These are phyloP conservation scores for Dipodascus geniculatus DNA, from an alignment of 805 yeast species.

Conservation along the genomic window DNA sequence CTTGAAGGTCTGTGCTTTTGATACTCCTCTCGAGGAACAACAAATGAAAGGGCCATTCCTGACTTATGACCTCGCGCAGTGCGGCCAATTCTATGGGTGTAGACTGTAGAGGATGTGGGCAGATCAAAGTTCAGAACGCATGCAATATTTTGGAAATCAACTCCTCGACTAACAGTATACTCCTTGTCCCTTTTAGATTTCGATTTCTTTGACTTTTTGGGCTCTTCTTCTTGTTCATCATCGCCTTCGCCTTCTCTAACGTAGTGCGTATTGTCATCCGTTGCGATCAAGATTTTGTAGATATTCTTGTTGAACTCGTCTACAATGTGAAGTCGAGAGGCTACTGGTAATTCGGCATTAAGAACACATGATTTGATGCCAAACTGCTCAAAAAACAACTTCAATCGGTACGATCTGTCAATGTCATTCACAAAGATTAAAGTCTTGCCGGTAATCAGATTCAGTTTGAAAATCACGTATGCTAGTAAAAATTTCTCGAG, in stretches of 20 bases:
- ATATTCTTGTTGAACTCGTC: constrained; percentile 90
- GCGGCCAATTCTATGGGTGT: constrained; percentile 90
- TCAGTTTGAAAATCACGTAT: constrained; percentile 83
- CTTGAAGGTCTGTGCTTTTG: constrained; percentile 82
- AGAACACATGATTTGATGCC: constrained; percentile 82
- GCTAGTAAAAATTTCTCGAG: constrained; percentile 84
- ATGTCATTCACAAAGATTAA: constrained; percentile 84
- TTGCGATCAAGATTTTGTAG: constrained; percentile 80
- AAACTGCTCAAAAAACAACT: constrained; percentile 85
- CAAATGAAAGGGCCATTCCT: constrained; percentile 91
- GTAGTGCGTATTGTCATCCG: constrained; percentile 60
- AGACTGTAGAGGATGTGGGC: constrained; percentile 80
- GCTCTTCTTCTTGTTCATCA: constrained; percentile 26
- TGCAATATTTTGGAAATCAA: constrained; percentile 90
- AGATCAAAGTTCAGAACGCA: constrained; percentile 93
- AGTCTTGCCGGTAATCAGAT: constrained; percentile 82
- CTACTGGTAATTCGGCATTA: constrained; percentile 85
- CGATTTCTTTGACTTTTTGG: constrained; percentile 3
- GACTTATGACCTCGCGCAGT: constrained; percentile 96
- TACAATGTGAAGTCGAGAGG: constrained; percentile 87
- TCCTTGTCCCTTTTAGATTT: constrained; percentile 10
- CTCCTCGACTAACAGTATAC: constrained; percentile 85
- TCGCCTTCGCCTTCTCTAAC: constrained; percentile 31
- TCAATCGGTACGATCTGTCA: constrained; percentile 89
- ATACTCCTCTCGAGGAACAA: constrained; percentile 68